A percentile compares a stretch with the other conserved stretches of the same genome.
Conservation (phyloP, 495 filamentous ascomycete species). For the Daldinia caldariorum region DNA sequence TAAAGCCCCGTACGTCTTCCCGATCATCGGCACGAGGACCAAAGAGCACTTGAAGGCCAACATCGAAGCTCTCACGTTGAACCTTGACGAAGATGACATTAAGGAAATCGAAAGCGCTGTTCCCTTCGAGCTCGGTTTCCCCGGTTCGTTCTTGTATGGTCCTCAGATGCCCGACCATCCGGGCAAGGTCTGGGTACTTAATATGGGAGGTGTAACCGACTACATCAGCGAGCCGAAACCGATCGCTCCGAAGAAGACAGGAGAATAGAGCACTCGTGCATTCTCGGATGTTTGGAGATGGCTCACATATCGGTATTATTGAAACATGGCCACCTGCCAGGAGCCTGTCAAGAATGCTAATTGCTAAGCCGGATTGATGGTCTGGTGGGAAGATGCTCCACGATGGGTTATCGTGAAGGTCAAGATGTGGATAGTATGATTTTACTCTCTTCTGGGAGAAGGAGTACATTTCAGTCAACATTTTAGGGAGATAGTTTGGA, state of each 20-base stretch:
- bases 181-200: constrained; percentile 55
- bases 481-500: neutral
- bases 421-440: neutral
- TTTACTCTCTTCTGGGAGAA: neutral
- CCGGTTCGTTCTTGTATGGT: constrained; percentile 62
- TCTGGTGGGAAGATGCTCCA: neutral
- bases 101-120: constrained; percentile 69
- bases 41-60: constrained; percentile 71
- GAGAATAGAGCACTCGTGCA: constrained; percentile 46
- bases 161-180: constrained; percentile 51
- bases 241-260: constrained; percentile 44
- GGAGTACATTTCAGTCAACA: neutral
- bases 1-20: constrained; percentile 80
- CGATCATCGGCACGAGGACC: constrained; percentile 72
- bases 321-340: neutral
- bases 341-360: neutral
- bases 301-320: constrained; percentile 25
- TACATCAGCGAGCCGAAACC: constrained; percentile 51
- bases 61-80: constrained; percentile 69
- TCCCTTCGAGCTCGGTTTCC: constrained; percentile 72
- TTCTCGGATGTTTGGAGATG: constrained; percentile 32
- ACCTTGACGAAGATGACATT: constrained; percentile 68
- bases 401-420: neutral
- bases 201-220: constrained; percentile 59
- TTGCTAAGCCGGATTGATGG: neutral